Percentiles rank a stretch among this genome's conserved stretches.
Conservation (phyloP, 2,329 filamentous ascomycete species). For the Paracorniculantispora psalliotae region DNA sequence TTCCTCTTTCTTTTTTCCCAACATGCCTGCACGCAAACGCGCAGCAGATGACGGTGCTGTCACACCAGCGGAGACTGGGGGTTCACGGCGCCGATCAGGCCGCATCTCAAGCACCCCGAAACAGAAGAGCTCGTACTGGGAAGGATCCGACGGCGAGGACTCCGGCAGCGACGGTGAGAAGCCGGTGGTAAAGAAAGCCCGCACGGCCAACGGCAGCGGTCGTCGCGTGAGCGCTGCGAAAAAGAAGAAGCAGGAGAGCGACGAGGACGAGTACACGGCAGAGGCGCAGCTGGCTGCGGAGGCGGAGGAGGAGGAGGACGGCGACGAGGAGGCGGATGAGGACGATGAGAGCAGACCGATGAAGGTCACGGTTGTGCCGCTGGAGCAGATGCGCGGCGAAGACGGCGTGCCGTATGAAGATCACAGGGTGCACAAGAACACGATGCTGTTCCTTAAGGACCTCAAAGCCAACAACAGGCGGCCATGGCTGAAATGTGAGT, state of each 20-base stretch:
- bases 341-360: constrained; percentile 34
- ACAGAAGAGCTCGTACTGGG: constrained; percentile 48
- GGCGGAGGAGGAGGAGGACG: constrained; percentile 16
- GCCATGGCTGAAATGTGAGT: constrained; percentile 53
- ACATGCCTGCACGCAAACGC: constrained; percentile 38
- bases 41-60: constrained; percentile 25
- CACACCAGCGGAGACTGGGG: not conserved
- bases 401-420: constrained; percentile 44
- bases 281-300: constrained; percentile 14
- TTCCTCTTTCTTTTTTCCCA: not conserved
- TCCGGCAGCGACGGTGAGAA: constrained; percentile 18
- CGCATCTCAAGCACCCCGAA: constrained; percentile 40
- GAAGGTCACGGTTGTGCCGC: constrained; percentile 31
- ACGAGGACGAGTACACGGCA: constrained; percentile 20
- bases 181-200: constrained; percentile 25
- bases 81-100: constrained; percentile 41
- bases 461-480: constrained; percentile 56
- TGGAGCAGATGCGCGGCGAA: constrained; percentile 31
- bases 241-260: constrained; percentile 19
- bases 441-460: constrained; percentile 52
- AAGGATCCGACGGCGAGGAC: constrained; percentile 28
- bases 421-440: constrained; percentile 51
- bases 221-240: constrained; percentile 14
- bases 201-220: constrained; percentile 17
- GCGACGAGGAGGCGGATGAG: constrained; percentile 21